Evolutionary conservation across 2,329 filamentous ascomycete genomes (phyloP).

Genomic region (Fusarium musae): DNA sequence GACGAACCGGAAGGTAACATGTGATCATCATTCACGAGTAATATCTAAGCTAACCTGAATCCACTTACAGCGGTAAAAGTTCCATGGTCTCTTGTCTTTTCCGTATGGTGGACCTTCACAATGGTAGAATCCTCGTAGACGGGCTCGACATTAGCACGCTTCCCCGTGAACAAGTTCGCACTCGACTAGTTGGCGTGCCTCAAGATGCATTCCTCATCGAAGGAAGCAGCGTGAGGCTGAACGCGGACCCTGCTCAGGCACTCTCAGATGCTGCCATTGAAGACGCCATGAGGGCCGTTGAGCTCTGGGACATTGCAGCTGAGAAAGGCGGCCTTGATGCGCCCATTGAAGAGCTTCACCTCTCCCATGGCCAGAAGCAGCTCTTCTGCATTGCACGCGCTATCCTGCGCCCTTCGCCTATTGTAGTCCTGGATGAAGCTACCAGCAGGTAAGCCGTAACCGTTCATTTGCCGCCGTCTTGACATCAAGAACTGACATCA

Average conservation of each 20-base stretch:
- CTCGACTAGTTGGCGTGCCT: constrained; percentile 55
- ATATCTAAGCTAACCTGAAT: neutral
- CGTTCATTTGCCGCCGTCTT: neutral
- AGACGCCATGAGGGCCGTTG: constrained; percentile 56
- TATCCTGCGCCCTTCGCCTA: constrained; percentile 51
- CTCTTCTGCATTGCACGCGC: constrained; percentile 60
- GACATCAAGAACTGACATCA: neutral
- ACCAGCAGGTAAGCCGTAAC: constrained; percentile 49
- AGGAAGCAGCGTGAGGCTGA: constrained; percentile 55
- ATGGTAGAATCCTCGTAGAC: constrained; percentile 58
- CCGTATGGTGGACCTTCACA: constrained; percentile 55
- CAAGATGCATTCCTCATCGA: constrained; percentile 63
- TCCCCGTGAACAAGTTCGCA: constrained; percentile 41
- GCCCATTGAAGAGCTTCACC: constrained; percentile 46
- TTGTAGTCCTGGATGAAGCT: constrained; percentile 57
- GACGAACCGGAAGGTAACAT: constrained; percentile 31
- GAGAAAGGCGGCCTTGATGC: constrained; percentile 51
- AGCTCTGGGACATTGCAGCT: constrained; percentile 56
- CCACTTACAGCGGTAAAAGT: constrained; percentile 58
- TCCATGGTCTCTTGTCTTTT: constrained; percentile 52
- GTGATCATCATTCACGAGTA: accelerated
- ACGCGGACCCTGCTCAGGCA: constrained; percentile 56
- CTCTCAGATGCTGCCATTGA: constrained; percentile 55
- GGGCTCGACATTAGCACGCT: constrained; percentile 50
- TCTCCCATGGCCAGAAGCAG: constrained; percentile 61